Conservation (phyloP, 163 green algal genomes). For the Scenedesmus sp. region DNA sequence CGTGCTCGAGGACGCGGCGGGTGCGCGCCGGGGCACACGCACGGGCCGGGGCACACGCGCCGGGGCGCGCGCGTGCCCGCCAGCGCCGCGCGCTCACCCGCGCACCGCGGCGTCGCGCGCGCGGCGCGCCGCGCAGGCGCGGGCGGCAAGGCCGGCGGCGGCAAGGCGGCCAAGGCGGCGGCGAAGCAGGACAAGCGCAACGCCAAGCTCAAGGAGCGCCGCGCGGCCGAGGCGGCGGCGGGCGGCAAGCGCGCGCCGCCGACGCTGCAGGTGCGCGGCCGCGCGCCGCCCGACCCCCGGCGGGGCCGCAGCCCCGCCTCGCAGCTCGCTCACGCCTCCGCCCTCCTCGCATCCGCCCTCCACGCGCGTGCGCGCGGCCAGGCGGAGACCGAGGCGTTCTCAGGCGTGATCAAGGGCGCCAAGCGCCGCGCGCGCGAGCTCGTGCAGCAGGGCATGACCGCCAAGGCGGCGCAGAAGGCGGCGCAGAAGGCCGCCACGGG, state of each 20-base stretch:
- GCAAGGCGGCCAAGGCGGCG: constrained; percentile 41
- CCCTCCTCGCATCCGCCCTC: too few species aligned
- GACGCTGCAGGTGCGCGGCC: neutral
- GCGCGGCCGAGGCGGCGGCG: constrained; percentile 38
- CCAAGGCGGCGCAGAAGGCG: constrained; percentile 67
- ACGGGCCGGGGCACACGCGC: too few species aligned
- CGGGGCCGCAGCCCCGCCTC: too few species aligned
- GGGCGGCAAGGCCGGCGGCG: neutral
- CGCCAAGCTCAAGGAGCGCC: constrained; percentile 63
- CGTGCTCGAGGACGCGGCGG: constrained; percentile 35
- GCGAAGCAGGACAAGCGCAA: constrained; percentile 51
- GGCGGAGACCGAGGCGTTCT: constrained; percentile 59
- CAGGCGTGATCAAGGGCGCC: constrained; percentile 44
- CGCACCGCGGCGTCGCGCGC: too few species aligned
- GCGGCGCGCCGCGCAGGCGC: too few species aligned
- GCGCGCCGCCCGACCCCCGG: too few species aligned
- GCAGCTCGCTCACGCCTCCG: too few species aligned
- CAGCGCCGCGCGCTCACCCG: too few species aligned
- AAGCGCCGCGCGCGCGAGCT: constrained; percentile 73
- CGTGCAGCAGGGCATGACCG: constrained; percentile 65
- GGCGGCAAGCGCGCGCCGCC: constrained; percentile 37
- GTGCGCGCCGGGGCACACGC: too few species aligned
- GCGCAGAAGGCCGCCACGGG: constrained; percentile 56
- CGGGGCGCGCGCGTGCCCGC: too few species aligned
- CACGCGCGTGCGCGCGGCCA: too few species aligned